phyloP scores from a whole-genome alignment of 345 rosid species.

The Eucalyptus regnans region DNA sequence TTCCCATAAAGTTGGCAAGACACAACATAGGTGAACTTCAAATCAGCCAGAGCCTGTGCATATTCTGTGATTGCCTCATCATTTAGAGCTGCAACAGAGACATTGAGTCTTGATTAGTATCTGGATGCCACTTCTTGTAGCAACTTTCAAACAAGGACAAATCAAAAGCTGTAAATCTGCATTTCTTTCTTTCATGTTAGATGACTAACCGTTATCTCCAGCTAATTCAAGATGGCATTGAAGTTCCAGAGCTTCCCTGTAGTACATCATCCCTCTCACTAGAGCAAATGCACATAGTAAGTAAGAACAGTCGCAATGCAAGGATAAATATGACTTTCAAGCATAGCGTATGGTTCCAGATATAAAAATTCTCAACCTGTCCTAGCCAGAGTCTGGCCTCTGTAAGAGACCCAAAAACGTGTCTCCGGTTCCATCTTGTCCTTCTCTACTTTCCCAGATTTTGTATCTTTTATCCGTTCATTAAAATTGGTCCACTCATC shows the following conservation, averaged over 20 bases:
- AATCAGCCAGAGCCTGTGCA: slow-evolving; percentile 64
- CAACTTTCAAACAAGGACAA: background rate
- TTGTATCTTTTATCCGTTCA: slow-evolving; percentile 36
- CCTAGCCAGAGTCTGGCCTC: slow-evolving; percentile 92
- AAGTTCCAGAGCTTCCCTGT: slow-evolving; percentile 61
- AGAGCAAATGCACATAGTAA: background rate
- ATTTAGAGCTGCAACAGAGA: slow-evolving; percentile 28
- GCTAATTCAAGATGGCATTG: slow-evolving; percentile 64
- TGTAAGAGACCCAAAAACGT: slow-evolving; percentile 88
- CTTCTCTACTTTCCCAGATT: background rate
- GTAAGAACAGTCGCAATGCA: background rate
- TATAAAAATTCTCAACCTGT: slow-evolving; percentile 38
- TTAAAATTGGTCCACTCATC: slow-evolving; percentile 82
- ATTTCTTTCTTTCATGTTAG: background rate
- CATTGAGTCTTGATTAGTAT: background rate
- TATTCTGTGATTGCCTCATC: slow-evolving; percentile 13
- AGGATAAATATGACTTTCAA: background rate
- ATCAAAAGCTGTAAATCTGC: background rate
- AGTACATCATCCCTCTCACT: slow-evolving; percentile 99
- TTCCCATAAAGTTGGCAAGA: slow-evolving; percentile 89
- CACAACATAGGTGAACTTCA: slow-evolving; percentile 95
- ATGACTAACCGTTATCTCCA: slow-evolving; percentile 49
- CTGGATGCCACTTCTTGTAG: background rate
- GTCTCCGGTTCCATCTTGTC: slow-evolving; percentile 19
- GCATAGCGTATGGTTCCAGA: background rate